Conservation (phyloP, 192 early-diverging fungal species). For the Backusella australiensis region DNA sequence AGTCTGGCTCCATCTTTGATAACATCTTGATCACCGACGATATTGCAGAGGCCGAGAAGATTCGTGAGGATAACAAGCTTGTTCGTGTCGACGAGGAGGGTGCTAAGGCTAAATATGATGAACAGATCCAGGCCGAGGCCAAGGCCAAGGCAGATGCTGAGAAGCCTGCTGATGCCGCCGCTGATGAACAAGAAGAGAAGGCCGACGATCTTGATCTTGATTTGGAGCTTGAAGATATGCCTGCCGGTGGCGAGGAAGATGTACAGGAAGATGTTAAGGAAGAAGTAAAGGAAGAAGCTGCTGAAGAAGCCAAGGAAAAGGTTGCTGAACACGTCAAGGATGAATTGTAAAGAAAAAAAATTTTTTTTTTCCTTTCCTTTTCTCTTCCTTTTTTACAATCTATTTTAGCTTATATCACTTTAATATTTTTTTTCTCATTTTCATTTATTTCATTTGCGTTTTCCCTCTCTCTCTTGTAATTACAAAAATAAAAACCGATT, state of each 20-base stretch:
- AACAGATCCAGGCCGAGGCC: slow-evolving; percentile 21
- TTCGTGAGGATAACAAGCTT: slow-evolving; percentile 67
- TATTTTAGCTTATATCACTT: neutral
- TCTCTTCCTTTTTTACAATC: neutral
- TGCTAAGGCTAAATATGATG: slow-evolving; percentile 61
- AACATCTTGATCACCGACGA: slow-evolving; percentile 91
- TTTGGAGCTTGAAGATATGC: neutral
- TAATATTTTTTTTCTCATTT: slow-evolving; percentile 1
- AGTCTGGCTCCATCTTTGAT: slow-evolving; percentile 87
- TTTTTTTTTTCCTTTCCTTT: neutral
- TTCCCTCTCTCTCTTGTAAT: neutral
- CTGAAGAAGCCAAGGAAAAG: slow-evolving; percentile 10
- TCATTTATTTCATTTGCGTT: slow-evolving; percentile 8
- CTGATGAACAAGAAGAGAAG: neutral
- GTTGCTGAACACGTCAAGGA: slow-evolving; percentile 30
- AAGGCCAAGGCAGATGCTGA: slow-evolving; percentile 23
- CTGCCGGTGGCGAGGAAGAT: slow-evolving; percentile 13
- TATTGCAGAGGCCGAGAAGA: slow-evolving; percentile 71
- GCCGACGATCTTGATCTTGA: slow-evolving; percentile 7
- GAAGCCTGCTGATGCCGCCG: slow-evolving; percentile 12
- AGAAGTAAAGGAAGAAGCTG: neutral
- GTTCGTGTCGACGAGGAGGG: slow-evolving; percentile 64
- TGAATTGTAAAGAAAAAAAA: slow-evolving; percentile 31
- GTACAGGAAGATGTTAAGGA: neutral
- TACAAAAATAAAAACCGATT: neutral